A percentile compares a stretch with the other conserved stretches of the same genome.
phyloP scores from a whole-genome alignment of 768 basidiomycete genomes.

The Porphyrellus cyaneotinctus region DNA sequence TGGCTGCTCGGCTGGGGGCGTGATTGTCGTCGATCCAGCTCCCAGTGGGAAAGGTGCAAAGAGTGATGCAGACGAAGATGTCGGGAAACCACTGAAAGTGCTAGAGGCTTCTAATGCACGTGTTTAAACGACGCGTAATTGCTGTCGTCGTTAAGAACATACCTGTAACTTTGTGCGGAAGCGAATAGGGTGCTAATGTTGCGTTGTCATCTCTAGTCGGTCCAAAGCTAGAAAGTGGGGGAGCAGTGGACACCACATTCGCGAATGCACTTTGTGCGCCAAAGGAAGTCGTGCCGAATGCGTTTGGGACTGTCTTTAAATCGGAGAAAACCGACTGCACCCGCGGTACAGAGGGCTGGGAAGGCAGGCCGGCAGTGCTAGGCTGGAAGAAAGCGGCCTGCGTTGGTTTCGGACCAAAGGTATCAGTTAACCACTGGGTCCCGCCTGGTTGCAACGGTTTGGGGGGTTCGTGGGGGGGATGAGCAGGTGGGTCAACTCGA shows the following conservation, averaged over 20 bases:
- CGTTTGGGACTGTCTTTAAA: slow-evolving; percentile 31
- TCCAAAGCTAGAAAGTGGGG: slow-evolving; percentile 8
- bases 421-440: slow-evolving; percentile 32
- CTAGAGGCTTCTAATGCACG: neutral
- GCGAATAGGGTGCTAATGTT: neutral
- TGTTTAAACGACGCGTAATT: neutral
- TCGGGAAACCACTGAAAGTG: neutral
- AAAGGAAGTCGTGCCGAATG: slow-evolving; percentile 30
- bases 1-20: neutral
- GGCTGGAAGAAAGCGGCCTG: slow-evolving; percentile 19
- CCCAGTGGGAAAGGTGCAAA: neutral
- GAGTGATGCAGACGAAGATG: neutral
- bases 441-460: slow-evolving; percentile 24
- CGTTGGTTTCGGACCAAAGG: slow-evolving; percentile 28
- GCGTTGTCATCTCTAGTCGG: neutral
- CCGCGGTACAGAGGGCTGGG: slow-evolving; percentile 12
- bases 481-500: slow-evolving; percentile 5
- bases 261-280: slow-evolving; percentile 5
- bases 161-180: slow-evolving; percentile 12
- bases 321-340: slow-evolving; percentile 34
- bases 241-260: neutral
- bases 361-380: slow-evolving; percentile 8
- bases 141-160: neutral
- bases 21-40: neutral
- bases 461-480: neutral